A percentile compares a stretch with the other conserved stretches of the same genome.
Evolutionary conservation across 805 yeast genomes (phyloP).

Genomic region (Clavispora santaluciae): DNA sequence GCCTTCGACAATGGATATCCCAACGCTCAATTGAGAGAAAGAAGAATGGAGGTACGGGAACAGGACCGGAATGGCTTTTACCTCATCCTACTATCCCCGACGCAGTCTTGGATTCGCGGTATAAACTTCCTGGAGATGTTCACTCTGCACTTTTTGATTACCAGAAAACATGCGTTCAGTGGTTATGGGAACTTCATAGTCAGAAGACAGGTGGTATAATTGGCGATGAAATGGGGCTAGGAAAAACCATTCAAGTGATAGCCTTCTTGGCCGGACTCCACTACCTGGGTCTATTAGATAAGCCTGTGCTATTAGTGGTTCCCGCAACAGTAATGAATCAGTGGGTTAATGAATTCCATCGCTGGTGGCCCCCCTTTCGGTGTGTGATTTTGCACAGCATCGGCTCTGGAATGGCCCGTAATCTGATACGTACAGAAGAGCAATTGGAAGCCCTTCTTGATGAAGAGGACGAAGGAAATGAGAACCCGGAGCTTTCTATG

Average conservation of each 20-base stretch:
- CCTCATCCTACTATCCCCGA: constrained; percentile 79
- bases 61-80: constrained; percentile 55
- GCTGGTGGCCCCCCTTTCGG: constrained; percentile 97
- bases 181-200: constrained; percentile 91
- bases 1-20: constrained; percentile 58
- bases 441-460: constrained; percentile 49
- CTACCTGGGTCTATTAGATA: constrained; percentile 66
- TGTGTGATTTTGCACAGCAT: constrained; percentile 85
- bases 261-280: constrained; percentile 89
- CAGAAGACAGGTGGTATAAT: constrained; percentile 93
- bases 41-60: constrained; percentile 13
- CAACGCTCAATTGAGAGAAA: constrained; percentile 38
- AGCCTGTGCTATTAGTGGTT: constrained; percentile 83
- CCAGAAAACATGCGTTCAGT: constrained; percentile 94
- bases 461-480: constrained; percentile 32
- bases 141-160: constrained; percentile 84
- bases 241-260: constrained; percentile 90
- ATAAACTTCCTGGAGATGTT: constrained; percentile 84
- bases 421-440: constrained; percentile 31
- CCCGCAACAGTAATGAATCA: constrained; percentile 96
- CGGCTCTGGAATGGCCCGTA: constrained; percentile 71
- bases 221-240: constrained; percentile 98
- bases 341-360: constrained; percentile 95
- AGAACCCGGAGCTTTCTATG: constrained; percentile 1
- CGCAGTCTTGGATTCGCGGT: constrained; percentile 65